Conservation (phyloP, 495 filamentous ascomycete genomes). For the Aspergillus campestris region DNA sequence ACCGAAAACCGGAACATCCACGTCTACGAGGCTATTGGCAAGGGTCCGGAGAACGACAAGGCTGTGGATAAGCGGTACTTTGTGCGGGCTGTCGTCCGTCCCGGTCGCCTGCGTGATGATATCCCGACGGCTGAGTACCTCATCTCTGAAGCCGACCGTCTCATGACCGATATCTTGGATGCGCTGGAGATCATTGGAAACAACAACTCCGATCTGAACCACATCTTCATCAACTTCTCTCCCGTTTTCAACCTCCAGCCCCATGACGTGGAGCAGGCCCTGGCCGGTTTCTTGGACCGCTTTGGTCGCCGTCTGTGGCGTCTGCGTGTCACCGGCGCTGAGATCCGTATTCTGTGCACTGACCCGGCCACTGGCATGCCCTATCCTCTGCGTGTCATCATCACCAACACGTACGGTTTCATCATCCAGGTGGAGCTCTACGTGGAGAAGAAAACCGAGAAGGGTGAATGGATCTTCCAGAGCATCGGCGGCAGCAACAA, state of each 20-base stretch:
- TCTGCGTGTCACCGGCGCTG: slow-evolving; percentile 91
- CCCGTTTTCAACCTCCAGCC: slow-evolving; percentile 89
- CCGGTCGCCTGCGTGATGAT: slow-evolving; percentile 88
- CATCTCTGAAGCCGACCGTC: slow-evolving; percentile 90
- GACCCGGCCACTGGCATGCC: slow-evolving; percentile 76
- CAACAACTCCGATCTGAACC: slow-evolving; percentile 98
- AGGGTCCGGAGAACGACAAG: slow-evolving; percentile 80
- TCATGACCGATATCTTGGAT: slow-evolving; percentile 97
- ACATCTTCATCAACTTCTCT: slow-evolving; percentile 99
- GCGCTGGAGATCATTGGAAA: slow-evolving; percentile 97
- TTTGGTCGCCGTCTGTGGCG: slow-evolving; percentile 95
- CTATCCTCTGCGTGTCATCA: slow-evolving; percentile 90
- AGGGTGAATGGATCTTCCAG: slow-evolving; percentile 95
- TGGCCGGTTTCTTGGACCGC: slow-evolving; percentile 90
- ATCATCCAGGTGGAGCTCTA: slow-evolving; percentile 97
- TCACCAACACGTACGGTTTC: slow-evolving; percentile 98
- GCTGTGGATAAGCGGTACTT: slow-evolving; percentile 81
- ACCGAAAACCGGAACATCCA: slow-evolving; percentile 99
- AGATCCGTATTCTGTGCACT: slow-evolving; percentile 97
- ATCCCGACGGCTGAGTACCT: slow-evolving; percentile 97
- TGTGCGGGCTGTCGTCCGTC: slow-evolving; percentile 85
- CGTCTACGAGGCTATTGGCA: slow-evolving; percentile 93
- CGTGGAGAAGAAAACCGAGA: slow-evolving; percentile 94
- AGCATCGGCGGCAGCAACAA: slow-evolving; percentile 92
- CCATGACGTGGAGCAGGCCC: slow-evolving; percentile 83